Evolutionary conservation across 352 stramenopile species (phyloP).

Genomic region (Globisporangium paroecandrum): DNA sequence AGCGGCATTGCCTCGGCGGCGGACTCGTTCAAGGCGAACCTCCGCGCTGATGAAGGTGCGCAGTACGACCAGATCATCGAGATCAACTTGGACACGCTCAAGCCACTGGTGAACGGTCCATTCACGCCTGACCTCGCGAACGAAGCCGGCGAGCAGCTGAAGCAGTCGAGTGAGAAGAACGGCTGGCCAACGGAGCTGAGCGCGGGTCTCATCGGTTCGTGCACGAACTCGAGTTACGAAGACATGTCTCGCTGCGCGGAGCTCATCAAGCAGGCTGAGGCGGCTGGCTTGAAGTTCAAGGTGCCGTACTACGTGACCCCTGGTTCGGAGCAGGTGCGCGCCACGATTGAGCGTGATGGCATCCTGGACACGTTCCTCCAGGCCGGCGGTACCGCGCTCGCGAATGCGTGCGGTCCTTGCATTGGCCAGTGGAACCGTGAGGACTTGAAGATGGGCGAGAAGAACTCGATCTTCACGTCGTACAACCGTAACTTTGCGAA

Average conservation of each 20-base stretch:
- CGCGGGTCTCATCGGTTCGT: conserved; percentile 91
- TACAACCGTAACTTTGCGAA: conserved; percentile 96
- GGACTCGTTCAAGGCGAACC: conserved; percentile 84
- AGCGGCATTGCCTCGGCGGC: conserved; percentile 87
- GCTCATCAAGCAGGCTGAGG: conserved; percentile 82
- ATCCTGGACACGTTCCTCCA: conserved; percentile 89
- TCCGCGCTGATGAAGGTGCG: conserved; percentile 86
- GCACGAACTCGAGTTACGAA: conserved; percentile 95
- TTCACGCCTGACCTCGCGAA: conserved; percentile 92
- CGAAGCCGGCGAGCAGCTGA: conserved; percentile 68
- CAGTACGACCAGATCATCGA: conserved; percentile 94
- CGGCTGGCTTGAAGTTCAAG: conserved; percentile 89
- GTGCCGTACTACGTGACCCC: conserved; percentile 91
- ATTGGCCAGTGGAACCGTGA: conserved; percentile 94
- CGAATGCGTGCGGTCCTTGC: conserved; percentile 92
- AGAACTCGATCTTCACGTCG: conserved; percentile 94
- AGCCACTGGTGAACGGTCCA: conserved; percentile 90
- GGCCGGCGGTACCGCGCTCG: conserved; percentile 85
- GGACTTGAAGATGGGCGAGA: conserved; percentile 81
- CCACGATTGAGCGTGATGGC: conserved; percentile 89
- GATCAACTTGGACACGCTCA: conserved; percentile 89
- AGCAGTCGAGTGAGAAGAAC: conserved; percentile 78
- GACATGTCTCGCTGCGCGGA: conserved; percentile 91
- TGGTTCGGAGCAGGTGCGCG: conserved; percentile 90
- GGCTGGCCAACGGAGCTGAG: conserved; percentile 88